phyloP scores from a whole-genome alignment of 2,329 filamentous ascomycete species.

The Cladosporium sp. region DNA sequence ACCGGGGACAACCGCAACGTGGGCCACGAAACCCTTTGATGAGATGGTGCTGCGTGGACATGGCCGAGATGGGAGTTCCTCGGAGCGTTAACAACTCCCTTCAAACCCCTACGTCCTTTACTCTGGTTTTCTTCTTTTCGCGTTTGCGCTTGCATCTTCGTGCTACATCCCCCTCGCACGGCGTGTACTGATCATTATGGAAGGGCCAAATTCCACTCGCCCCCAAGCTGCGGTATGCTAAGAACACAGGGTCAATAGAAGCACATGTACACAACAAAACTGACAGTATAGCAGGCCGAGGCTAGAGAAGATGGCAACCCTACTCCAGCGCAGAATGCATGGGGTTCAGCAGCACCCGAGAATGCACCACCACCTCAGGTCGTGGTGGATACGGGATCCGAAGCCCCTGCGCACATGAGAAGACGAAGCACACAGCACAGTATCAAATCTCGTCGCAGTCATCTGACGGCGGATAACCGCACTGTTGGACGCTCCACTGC shows the following conservation, averaged over 20 bases:
- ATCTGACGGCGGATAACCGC: background rate
- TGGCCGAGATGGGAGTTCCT: constrained; percentile 6
- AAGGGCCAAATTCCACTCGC: constrained; percentile 10
- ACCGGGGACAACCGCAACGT: constrained; percentile 7
- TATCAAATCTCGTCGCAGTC: constrained; percentile 1
- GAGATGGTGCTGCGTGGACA: constrained; percentile 7
- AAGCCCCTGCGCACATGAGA: background rate
- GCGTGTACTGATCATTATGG: background rate
- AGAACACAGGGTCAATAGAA: background rate
- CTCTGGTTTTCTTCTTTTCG: background rate
- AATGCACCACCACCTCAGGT: background rate
- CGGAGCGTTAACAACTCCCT: constrained; percentile 6
- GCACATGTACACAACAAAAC: background rate
- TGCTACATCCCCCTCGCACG: background rate
- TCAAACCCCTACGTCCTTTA: background rate
- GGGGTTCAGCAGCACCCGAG: background rate
- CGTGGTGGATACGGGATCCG: constrained; percentile 2
- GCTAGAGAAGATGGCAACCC: constrained; percentile 6
- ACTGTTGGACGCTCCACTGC: constrained; percentile 2
- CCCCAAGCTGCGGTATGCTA: constrained; percentile 5
- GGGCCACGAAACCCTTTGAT: constrained; percentile 4
- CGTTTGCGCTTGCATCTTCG: no score
- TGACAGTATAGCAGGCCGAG: constrained; percentile 1
- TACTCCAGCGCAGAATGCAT: constrained; percentile 4
- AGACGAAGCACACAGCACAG: constrained; percentile 1